A percentile compares a stretch with the other conserved stretches of the same genome.
phyloP scores from a whole-genome alignment of 23 red algal genomes.

The Gracilaria domingensis region DNA sequence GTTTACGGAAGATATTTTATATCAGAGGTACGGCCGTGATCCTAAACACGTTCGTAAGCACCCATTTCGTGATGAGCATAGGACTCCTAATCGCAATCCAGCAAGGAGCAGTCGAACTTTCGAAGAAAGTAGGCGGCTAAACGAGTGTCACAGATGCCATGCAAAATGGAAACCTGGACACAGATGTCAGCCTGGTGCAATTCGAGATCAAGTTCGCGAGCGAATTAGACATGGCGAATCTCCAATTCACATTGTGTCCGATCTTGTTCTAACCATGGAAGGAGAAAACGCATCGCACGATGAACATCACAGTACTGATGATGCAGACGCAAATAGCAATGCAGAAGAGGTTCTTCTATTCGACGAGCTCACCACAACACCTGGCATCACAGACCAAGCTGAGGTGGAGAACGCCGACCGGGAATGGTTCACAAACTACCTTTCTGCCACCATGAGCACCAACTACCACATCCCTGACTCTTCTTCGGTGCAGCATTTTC shows the following conservation, averaged over 20 bases:
- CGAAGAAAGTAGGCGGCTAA: background rate
- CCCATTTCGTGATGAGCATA: background rate
- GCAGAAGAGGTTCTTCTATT: slow-evolving; percentile 7
- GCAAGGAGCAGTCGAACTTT: background rate
- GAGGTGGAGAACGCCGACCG: slow-evolving; percentile 5
- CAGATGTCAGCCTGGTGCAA: slow-evolving; percentile 17
- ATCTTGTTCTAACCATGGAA: slow-evolving; percentile 33
- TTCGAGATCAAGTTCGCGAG: background rate
- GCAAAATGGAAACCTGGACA: slow-evolving; percentile 8
- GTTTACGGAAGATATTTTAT: slow-evolving; percentile 1
- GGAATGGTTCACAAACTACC: slow-evolving; percentile 29
- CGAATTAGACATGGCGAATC: background rate
- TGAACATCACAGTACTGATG: background rate
- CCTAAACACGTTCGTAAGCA: slow-evolving; percentile 50
- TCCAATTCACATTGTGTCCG: slow-evolving; percentile 5
- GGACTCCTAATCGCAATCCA: too few relatives aligned
- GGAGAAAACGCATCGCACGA: background rate
- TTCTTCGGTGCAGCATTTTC: slow-evolving; percentile 3
- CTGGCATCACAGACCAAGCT: background rate
- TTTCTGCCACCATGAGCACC: background rate
- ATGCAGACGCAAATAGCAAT: background rate
- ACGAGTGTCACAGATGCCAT: slow-evolving; percentile 25
- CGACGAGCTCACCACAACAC: background rate
- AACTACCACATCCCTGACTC: too few relatives aligned
- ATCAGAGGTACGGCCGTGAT: slow-evolving; percentile 60